Base-by-base conservation (phyloP, 2,329 filamentous ascomycete species). In the Botrytis fabae region DNA sequence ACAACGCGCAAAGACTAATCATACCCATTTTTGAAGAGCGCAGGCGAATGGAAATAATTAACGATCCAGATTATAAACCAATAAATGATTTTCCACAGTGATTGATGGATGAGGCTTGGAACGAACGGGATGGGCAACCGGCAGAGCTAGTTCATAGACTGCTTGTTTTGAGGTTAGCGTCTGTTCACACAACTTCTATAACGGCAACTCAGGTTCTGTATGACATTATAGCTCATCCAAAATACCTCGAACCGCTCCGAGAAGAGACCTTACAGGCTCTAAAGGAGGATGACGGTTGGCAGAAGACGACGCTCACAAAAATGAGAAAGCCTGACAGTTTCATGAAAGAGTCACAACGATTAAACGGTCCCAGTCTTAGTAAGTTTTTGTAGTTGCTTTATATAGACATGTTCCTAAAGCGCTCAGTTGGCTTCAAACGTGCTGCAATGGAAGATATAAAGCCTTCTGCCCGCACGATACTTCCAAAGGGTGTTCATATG, bases 181-280 rank as follows among this genome's bases (percentile, higher is more conserved):
- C 85, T 8, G 86, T 88, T 48, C 85, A 87, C 73, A 86, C 85
- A 0, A 87, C 85, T 0, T 83, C 84, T 0, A 76, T 84, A 48
- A 81, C 83, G 0, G 76, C 84, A 0, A 86, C 85, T 5, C 80
- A 88, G 83, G 73, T 85, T 76, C 83, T 90, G 63, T 88, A 86
- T 77, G 85, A 86, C 69, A 78, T 90, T 14, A 84, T 84, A 0
- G 82, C 84, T 9, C 75, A 81, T 28, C 86, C 86, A 0, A 84
- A 88, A 32, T 82, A 86, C 42, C 61, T 75, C 22, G 57, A 72
- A 20, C 69, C 71, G 14, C 71, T 77, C 2, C 73, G 74, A 6
- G 69, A 76, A 32, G 75, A 77, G 46, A 54, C 75, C 3, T 48
- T 63, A 25, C 63, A 73, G 9, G 74, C 72, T 81, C 63, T 76